These are phyloP conservation scores for Metschnikowia orientalis DNA, from an alignment of 805 yeast genomes.

Conservation along the genomic window DNA sequence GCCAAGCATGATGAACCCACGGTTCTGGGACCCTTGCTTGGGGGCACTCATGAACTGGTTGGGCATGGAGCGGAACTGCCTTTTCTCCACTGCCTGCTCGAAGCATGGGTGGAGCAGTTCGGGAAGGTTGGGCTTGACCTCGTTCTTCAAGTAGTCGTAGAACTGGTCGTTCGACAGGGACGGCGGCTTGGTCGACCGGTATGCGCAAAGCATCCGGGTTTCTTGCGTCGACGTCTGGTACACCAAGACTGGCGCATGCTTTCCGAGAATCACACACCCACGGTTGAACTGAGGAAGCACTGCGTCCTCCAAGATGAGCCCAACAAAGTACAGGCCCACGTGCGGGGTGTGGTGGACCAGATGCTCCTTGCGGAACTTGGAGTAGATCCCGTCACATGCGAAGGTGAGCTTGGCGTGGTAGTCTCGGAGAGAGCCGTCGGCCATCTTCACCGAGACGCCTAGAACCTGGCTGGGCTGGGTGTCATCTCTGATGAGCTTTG, in stretches of 20 bases:
- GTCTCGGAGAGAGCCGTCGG: slow-evolving; percentile 22
- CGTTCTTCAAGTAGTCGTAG: slow-evolving; percentile 51
- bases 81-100: slow-evolving; percentile 49
- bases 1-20: slow-evolving; percentile 81
- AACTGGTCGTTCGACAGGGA: slow-evolving; percentile 53
- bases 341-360: slow-evolving; percentile 57
- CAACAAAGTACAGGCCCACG: slow-evolving; percentile 82
- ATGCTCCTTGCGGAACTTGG: slow-evolving; percentile 80
- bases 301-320: slow-evolving; percentile 71
- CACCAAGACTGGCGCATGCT: slow-evolving; percentile 81
- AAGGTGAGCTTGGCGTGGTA: slow-evolving; percentile 64
- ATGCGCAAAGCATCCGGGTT: slow-evolving; percentile 87
- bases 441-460: slow-evolving; percentile 66
- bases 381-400: slow-evolving; percentile 90
- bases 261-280: slow-evolving; percentile 88
- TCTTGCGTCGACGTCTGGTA: slow-evolving; percentile 83
- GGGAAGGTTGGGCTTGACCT: slow-evolving; percentile 71
- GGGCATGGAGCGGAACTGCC: slow-evolving; percentile 81
- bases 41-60: slow-evolving; percentile 84
- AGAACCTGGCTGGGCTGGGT: slow-evolving; percentile 48
- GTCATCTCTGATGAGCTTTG: slow-evolving; percentile 53
- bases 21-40: slow-evolving; percentile 47
- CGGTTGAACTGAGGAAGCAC: slow-evolving; percentile 67
- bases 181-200: slow-evolving; percentile 70
- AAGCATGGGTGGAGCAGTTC: slow-evolving; percentile 61